Base-by-base conservation (phyloP, 2,329 filamentous ascomycete species). In the Chaetomium sp. region DNA sequence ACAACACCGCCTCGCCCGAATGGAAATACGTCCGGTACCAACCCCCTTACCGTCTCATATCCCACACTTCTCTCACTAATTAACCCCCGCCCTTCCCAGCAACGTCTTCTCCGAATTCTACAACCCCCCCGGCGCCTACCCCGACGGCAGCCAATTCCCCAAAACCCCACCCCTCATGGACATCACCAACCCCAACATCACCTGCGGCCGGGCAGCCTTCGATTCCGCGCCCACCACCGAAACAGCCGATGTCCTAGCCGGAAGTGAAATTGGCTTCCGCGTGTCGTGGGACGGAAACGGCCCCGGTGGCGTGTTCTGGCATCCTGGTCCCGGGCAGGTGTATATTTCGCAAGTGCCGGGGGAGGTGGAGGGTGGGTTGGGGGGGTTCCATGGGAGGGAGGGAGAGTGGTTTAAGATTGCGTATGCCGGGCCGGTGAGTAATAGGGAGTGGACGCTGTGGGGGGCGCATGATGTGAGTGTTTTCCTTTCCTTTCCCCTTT, bases 321-420 rank as follows among this genome's bases (percentile, higher is more conserved):
- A 61, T 14, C 42, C 54, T 1, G 59, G 59, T 4, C 57, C 59
- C 2, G 59, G 40, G 2, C 52, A 54, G 27, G 50, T 59, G 14
- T 61, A 61, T 19, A 52, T 61, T 1, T 59, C 59, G 6, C 57
- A 48, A 1, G 57, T 55, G 2, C 59, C 55, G 5, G 43, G 54
- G 11, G 59, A 54, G 7, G 55, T 58, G 34, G 33, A 35, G 48
- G 14, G 27, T 5, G 40, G 8, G 40, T 12, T 43, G 12, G 40
- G 34, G 6, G 33, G 14, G 12, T 19, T 27, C 19, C 19, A 27
- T 27, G 19, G 19, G 5, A 57, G 54, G 2, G 59, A 61, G 11
- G 59, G 59, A 0, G 54, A 57, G 35, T 61, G 59, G 59, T 61
- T 61, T 54, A 61, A 61, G 54, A 61, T 61, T 38, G 59, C 59